Evolutionary conservation across 1,284 basidiomycete genomes (phyloP), one percentile per base, ranked within the genome.

Genomic region (Grifola frondosa): DNA sequence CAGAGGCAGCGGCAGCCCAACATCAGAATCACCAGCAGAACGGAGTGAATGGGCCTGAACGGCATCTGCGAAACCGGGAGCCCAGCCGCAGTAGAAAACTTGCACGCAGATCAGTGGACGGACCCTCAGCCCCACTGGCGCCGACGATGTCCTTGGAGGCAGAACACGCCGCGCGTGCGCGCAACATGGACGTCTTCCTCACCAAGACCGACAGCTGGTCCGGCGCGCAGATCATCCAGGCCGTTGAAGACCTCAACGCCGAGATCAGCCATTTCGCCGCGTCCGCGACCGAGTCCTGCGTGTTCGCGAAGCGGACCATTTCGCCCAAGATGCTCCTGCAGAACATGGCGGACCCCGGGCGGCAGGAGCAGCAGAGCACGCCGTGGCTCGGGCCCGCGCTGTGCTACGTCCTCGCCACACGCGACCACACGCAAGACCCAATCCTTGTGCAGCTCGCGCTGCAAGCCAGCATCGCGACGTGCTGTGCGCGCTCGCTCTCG

Each of bases 261-360:
- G 85, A 88, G 63, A 84, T 88, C 46, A 73, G 84, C 16, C 85
- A 86, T 52, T 86, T 85, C 48, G 80, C 85, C 9, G 84, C 84
- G 15, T 77, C 80, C 16, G 84, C 81, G 10, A 80, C 81, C 9
- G 84, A 88, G 61, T 69, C 80, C 26, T 78, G 75, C 40, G 51
- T 55, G 6, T 62, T 62, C 47, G 51, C 54, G 20, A 57, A 44
- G 29, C 49, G 54, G 26, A 26, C 54, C 24, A 34, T 53, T 10
- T 29, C 40, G 6, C 38, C 44, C 8, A n/a, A n/a, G n/a, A n/a
- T n/a, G n/a, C n/a, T n/a, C n/a, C n/a, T n/a, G n/a, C n/a, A n/a
- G n/a, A n/a, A n/a, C n/a, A 41, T 22, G 43, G 51, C 22, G 38
- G 21, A 44, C 41, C 30, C 53, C 39, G 46, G 37, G 52, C 56